Evolutionary conservation across 345 rosid species (phyloP), one percentile per base, ranked within the genome.

Genomic region (Diplotaxis tenuifolia): DNA sequence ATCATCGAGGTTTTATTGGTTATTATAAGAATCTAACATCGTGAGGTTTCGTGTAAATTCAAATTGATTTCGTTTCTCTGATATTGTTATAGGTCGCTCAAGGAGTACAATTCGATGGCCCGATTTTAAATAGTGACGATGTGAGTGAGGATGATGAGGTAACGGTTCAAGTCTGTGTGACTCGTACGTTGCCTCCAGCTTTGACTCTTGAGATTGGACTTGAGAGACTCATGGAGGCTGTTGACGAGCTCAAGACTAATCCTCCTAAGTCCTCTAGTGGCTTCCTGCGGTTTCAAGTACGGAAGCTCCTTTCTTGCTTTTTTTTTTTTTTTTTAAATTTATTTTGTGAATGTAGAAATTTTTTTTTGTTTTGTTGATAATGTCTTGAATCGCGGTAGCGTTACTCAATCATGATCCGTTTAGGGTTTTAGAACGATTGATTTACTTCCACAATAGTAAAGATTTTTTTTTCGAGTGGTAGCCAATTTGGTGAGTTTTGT

Each of bases 131-230:
- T 62, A 52, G 38, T 25, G 75, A 68, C 1, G 85, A 67, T 23
- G 80, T 59, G 50, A 47, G 60, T 50, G 85, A 80, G 72, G 89
- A 88, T 34, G 78, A 76, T 45, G 86, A 82, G 31, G 49, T 88
- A 67, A 78, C 80, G 73, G 84, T 94, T 25, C 91, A 88, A 81
- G 85, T 81, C 10, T 86, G 87, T 74, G 71, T 89, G 67, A 88
- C 86, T 18, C 87, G 86, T 59, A 87, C 85, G 45, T 79, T 91
- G 77, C 85, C 92, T 57, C 95, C 95, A 27, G 98, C 96, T 6
- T 82, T 91, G 85, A 87, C 96, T 61, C 86, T 94, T 55, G 85
- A 89, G 72, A 64, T 66, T 18, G 98, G 97, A 1, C 82, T 94
- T 0, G 73, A 81, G 77, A 79, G 86, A 10, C 78, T 94, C 5